A percentile compares a stretch with the other conserved stretches of the same genome.
Evolutionary conservation across 148 eudicot species (phyloP).

Genomic region (Rhododendron mucronatum): DNA sequence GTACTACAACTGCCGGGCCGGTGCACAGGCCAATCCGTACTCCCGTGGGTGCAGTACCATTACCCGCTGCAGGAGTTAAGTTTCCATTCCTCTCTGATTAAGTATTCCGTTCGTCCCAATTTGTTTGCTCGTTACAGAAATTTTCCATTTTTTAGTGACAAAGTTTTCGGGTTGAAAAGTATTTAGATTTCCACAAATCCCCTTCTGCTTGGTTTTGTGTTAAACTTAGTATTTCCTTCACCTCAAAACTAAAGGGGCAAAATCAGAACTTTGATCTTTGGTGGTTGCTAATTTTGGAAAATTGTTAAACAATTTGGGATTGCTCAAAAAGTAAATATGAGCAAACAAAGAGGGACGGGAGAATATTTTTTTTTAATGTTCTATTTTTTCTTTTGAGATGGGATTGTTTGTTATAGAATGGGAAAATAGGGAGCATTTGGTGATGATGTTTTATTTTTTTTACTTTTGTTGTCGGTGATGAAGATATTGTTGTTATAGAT

Average conservation of each 20-base stretch:
- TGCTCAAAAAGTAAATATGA: too few species aligned
- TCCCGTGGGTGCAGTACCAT: slow-evolving; percentile 38
- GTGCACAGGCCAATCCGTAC: slow-evolving; percentile 41
- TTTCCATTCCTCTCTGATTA: neutral
- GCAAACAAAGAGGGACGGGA: neutral
- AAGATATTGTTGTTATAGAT: neutral
- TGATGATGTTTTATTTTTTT: neutral
- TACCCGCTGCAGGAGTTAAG: slow-evolving; percentile 33
- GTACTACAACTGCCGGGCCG: slow-evolving; percentile 41
- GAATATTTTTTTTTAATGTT: neutral
- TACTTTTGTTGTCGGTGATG: neutral
- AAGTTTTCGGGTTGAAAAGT: neutral
- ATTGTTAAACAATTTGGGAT: neutral
- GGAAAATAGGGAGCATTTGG: neutral
- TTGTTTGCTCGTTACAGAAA: neutral
- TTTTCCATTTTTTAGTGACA: neutral
- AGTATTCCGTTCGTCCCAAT: neutral
- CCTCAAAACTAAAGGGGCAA: neutral
- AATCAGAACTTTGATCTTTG: neutral
- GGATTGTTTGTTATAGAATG: slow-evolving; percentile 3
- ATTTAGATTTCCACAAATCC: too few species aligned
- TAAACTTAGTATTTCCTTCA: too few species aligned
- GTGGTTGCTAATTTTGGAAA: neutral
- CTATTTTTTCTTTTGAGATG: neutral
- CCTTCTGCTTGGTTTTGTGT: too few species aligned